Evolutionary conservation across 805 yeast species (phyloP).

Genomic region (Wickerhamomyces rabaulensis): DNA sequence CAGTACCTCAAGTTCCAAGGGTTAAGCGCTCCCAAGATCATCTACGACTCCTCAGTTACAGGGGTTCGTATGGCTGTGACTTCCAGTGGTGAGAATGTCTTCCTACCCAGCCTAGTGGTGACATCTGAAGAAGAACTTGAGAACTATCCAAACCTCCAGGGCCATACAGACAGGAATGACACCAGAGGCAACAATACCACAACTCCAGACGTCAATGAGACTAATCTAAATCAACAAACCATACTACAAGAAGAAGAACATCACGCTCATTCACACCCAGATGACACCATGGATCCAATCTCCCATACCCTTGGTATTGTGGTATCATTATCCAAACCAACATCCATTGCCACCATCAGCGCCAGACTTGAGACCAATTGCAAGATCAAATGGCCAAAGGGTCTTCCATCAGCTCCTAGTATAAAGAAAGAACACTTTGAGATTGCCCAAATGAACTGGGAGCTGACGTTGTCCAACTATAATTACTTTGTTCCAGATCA

Average conservation of each 20-base stretch:
- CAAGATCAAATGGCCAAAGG: constrained; percentile 48
- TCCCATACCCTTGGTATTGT: constrained; percentile 52
- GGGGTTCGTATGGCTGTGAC: constrained; percentile 23
- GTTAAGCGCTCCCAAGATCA: constrained; percentile 16
- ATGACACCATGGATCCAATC: constrained; percentile 29
- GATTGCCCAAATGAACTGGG: constrained; percentile 45
- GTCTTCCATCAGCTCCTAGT: constrained; percentile 42
- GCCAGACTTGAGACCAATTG: constrained; percentile 39
- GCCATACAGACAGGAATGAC: not conserved
- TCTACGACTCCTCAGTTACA: constrained; percentile 4
- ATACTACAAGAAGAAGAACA: constrained; percentile 30
- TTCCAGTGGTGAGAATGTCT: constrained; percentile 29
- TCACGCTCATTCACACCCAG: constrained; percentile 31
- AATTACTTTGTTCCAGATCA: constrained; percentile 34
- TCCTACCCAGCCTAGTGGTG: constrained; percentile 25
- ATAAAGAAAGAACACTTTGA: constrained; percentile 42
- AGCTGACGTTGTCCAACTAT: constrained; percentile 34
- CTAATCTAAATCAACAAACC: not conserved
- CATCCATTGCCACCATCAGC: constrained; percentile 32
- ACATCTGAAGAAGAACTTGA: constrained; percentile 23
- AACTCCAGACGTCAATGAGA: not conserved
- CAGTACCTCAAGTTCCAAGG: constrained; percentile 18
- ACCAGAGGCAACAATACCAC: not conserved
- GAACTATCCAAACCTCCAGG: constrained; percentile 4
- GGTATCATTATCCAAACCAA: constrained; percentile 37